Percentiles rank a stretch among this genome's conserved stretches.
phyloP scores from a whole-genome alignment of 176 grass and related monocot species.

The Eragrostis curvula region DNA sequence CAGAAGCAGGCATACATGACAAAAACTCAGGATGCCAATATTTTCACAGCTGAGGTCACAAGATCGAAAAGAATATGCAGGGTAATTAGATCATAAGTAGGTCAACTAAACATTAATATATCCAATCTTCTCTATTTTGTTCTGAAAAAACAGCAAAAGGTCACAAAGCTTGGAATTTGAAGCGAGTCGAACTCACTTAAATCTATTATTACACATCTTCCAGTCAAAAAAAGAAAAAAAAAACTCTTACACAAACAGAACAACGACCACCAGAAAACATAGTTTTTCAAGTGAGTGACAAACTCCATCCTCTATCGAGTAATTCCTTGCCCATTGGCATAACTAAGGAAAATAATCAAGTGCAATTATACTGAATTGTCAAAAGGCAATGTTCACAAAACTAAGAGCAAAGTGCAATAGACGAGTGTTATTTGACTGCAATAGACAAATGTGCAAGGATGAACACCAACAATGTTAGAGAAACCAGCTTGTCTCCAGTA shows the following conservation, averaged over 20 bases:
- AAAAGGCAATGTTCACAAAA: not conserved
- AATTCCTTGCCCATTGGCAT: too few relatives aligned
- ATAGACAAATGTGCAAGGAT: not conserved
- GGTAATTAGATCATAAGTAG: too few relatives aligned
- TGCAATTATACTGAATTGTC: not conserved
- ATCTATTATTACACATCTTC: too few relatives aligned
- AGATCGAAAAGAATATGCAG: too few relatives aligned
- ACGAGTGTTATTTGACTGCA: not conserved
- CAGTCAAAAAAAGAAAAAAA: too few relatives aligned
- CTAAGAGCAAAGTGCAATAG: not conserved
- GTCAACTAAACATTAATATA: not conserved
- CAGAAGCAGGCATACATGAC: not conserved
- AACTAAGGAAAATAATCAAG: not conserved
- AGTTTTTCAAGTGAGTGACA: too few relatives aligned
- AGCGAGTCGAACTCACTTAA: too few relatives aligned
- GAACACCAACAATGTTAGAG: not conserved
- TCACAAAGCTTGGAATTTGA: too few relatives aligned
- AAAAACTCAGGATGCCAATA: not conserved
- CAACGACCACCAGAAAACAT: too few relatives aligned
- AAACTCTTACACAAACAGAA: too few relatives aligned
- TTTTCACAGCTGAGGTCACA: not conserved
- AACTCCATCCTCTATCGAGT: too few relatives aligned
- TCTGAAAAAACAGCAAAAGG: not conserved
- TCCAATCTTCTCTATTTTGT: not conserved
- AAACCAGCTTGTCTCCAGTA: not conserved